Evolutionary conservation across 768 basidiomycete species (phyloP).

Genomic region (Hydnum rufescens): DNA sequence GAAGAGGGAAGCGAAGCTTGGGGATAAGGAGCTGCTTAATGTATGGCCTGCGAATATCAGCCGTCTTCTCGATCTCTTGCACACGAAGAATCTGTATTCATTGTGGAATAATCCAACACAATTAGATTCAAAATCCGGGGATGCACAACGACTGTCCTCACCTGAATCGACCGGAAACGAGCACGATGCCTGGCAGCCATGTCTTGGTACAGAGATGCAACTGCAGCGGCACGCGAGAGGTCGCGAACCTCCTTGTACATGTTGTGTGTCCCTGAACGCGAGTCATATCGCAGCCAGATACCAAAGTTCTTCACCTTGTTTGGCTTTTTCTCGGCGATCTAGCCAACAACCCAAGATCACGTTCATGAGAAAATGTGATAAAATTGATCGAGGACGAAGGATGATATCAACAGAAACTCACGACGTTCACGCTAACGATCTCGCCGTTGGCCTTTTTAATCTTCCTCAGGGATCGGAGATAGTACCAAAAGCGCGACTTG

Average conservation of each 20-base stretch:
- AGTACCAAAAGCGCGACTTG: constrained; percentile 99
- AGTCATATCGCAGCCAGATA: constrained; percentile 99
- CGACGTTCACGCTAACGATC: constrained; percentile 95
- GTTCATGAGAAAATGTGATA: neutral
- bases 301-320: constrained; percentile 99
- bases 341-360: constrained; percentile 15
- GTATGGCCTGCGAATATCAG: constrained; percentile 87
- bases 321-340: constrained; percentile 97
- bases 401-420: constrained; percentile 29
- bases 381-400: neutral
- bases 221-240: constrained; percentile 81
- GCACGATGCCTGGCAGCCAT: constrained; percentile 99
- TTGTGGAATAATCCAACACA: neutral
- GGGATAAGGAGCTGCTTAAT: constrained; percentile 90
- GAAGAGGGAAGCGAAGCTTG: constrained; percentile 90
- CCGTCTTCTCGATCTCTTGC: constrained; percentile 81
- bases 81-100: constrained; percentile 79
- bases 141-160: constrained; percentile 22
- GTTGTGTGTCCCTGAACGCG: constrained; percentile 98
- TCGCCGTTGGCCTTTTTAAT: constrained; percentile 99
- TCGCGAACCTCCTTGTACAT: constrained; percentile 98
- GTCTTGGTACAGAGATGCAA: constrained; percentile 95
- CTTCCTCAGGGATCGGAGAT: constrained; percentile 93
- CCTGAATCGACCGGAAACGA: constrained; percentile 96
- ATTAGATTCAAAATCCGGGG: neutral